These are phyloP conservation scores for Pelomyxa schiedti DNA, from an alignment of 78 protist genomes.

Conservation along the genomic window DNA sequence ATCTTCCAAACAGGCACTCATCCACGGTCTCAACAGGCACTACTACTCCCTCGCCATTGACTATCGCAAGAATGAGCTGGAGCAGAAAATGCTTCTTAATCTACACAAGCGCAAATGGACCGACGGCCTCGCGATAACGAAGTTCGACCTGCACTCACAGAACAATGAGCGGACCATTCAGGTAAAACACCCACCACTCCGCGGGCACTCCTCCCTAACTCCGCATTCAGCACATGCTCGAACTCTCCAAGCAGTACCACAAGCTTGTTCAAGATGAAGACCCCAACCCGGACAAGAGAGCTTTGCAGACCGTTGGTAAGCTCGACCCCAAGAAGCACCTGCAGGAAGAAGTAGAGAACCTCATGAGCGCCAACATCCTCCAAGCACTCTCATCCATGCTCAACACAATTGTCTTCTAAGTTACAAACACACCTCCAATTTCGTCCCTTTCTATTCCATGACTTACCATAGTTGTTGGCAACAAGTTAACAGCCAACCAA, in stretches of 20 bases:
- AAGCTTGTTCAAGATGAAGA: constrained; percentile 82
- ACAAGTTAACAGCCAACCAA: too few relatives aligned
- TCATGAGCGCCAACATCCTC: constrained; percentile 86
- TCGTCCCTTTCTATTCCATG: not conserved
- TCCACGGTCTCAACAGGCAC: constrained; percentile 94
- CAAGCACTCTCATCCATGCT: constrained; percentile 93
- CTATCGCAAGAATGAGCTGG: constrained; percentile 95
- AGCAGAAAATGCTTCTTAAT: constrained; percentile 90
- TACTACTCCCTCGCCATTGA: constrained; percentile 94
- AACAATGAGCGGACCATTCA: constrained; percentile 60
- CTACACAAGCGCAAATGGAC: constrained; percentile 87
- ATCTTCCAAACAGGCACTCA: too few relatives aligned
- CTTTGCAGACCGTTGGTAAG: constrained; percentile 52
- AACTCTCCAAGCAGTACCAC: constrained; percentile 59
- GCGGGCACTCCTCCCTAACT: not conserved
- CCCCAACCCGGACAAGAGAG: constrained; percentile 60
- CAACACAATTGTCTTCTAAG: constrained; percentile 83
- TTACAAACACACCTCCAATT: not conserved
- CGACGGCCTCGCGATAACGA: constrained; percentile 73
- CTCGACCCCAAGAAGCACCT: constrained; percentile 85
- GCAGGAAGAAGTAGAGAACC: constrained; percentile 51
- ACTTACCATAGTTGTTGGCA: not conserved
- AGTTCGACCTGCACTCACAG: constrained; percentile 61
- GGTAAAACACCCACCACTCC: not conserved
- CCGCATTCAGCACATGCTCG: constrained; percentile 44